These are phyloP conservation scores for Ophiostoma ulmi DNA, from an alignment of 2,329 filamentous ascomycete genomes.

Conservation along the genomic window DNA sequence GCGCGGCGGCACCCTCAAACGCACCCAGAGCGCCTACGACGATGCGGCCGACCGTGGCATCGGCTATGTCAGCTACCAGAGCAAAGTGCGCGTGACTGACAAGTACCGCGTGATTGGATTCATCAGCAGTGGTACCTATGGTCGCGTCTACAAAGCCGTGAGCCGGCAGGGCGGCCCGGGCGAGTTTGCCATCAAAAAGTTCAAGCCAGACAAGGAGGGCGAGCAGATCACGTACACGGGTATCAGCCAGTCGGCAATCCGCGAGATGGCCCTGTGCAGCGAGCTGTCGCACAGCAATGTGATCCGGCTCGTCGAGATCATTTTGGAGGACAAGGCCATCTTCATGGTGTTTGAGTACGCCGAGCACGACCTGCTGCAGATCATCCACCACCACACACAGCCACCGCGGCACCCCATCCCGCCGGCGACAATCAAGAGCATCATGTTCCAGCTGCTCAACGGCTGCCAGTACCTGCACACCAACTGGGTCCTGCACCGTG, in stretches of 20 bases:
- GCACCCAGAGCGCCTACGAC: slow-evolving; percentile 57
- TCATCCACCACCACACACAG: slow-evolving; percentile 95
- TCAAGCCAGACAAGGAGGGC: slow-evolving; percentile 98
- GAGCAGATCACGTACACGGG: slow-evolving; percentile 92
- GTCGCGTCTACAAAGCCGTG: slow-evolving; percentile 92
- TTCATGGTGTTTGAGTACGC: slow-evolving; percentile 99
- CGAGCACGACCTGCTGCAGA: slow-evolving; percentile 93
- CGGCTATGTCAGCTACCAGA: slow-evolving; percentile 52
- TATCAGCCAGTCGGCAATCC: slow-evolving; percentile 93
- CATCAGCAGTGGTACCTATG: slow-evolving; percentile 97
- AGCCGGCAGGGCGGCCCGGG: slow-evolving; percentile 67
- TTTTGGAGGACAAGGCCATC: slow-evolving; percentile 97
- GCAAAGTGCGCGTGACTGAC: slow-evolving; percentile 84
- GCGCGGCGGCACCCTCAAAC: slow-evolving; percentile 41
- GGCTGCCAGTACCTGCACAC: slow-evolving; percentile 90
- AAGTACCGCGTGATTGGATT: slow-evolving; percentile 96
- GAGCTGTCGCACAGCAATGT: slow-evolving; percentile 86
- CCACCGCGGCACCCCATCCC: slow-evolving; percentile 84
- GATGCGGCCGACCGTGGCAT: slow-evolving; percentile 47
- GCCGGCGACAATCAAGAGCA: slow-evolving; percentile 81
- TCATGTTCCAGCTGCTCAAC: slow-evolving; percentile 92
- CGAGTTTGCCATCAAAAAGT: slow-evolving; percentile 98
- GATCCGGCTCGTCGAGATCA: slow-evolving; percentile 87
- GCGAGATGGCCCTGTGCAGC: slow-evolving; percentile 95
- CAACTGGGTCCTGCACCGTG: slow-evolving; percentile 95